Evolutionary conservation across 2,329 filamentous ascomycete species (phyloP).

Genomic region (Scopulariopsis brevicaulis): DNA sequence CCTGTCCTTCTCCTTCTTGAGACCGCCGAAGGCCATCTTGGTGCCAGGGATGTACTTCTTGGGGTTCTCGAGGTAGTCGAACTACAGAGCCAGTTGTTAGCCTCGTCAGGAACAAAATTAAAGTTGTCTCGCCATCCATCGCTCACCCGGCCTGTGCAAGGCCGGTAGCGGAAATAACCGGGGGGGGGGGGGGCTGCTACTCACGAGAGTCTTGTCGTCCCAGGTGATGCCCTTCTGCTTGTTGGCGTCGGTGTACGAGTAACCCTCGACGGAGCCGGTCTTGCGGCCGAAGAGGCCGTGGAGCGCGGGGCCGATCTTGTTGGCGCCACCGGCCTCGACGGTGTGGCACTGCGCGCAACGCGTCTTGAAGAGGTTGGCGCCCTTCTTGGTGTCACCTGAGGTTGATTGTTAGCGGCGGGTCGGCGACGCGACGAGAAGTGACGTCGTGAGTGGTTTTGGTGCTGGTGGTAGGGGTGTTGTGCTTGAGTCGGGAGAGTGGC

Average conservation of each 20-base stretch:
- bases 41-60: conserved; percentile 99
- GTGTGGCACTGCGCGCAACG: conserved; percentile 99
- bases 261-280: conserved; percentile 83
- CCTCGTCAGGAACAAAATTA: background rate
- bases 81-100: conserved; percentile 35
- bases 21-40: conserved; percentile 99
- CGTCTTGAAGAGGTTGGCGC: conserved; percentile 98
- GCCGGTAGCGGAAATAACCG: background rate
- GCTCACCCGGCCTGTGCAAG: background rate
- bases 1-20: conserved; percentile 99
- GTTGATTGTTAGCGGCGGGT: conserved; percentile 6
- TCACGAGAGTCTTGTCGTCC: conserved; percentile 74
- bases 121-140: background rate
- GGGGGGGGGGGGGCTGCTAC: conserved; percentile 16
- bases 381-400: conserved; percentile 85
- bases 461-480: no score
- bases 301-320: conserved; percentile 97
- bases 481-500: background rate
- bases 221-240: conserved; percentile 90
- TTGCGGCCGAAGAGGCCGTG: conserved; percentile 97
- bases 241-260: conserved; percentile 98
- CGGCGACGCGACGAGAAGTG: background rate
- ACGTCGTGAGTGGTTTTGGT: background rate
- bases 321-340: conserved; percentile 76
- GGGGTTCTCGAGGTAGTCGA: conserved; percentile 99